phyloP scores from a whole-genome alignment of 106 monocot species.

The Phalaenopsis equestris region DNA sequence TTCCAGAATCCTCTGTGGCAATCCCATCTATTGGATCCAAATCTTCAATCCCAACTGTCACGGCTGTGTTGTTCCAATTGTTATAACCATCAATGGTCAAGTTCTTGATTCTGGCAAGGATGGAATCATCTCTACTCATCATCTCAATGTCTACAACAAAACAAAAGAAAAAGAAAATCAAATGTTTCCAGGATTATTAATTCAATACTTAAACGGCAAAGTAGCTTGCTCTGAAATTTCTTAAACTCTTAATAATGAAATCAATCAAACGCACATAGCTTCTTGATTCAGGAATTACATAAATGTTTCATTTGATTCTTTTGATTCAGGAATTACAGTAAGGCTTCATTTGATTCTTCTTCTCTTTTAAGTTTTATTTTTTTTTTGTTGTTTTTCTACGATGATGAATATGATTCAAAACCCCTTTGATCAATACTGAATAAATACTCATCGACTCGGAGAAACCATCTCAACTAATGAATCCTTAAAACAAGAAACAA shows the following conservation, averaged over 20 bases:
- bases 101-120: slow-evolving; percentile 40
- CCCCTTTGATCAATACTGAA: too few species aligned
- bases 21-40: slow-evolving; percentile 20
- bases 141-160: slow-evolving; percentile 13
- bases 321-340: not conserved
- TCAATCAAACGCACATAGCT: not conserved
- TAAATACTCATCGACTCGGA: too few species aligned
- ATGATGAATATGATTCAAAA: too few species aligned
- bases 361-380: too few species aligned
- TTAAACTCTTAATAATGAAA: not conserved
- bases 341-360: too few species aligned
- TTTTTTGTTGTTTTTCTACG: too few species aligned
- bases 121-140: slow-evolving; percentile 23
- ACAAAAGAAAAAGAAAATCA: not conserved
- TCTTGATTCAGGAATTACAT: not conserved
- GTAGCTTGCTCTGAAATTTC: not conserved
- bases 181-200: not conserved
- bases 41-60: slow-evolving; percentile 22
- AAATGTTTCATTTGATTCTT: not conserved
- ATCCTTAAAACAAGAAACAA: too few species aligned
- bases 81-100: slow-evolving; percentile 41
- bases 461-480: too few species aligned
- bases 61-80: slow-evolving; percentile 30
- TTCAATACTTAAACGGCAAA: not conserved
- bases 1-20: slow-evolving; percentile 8